Conservation (phyloP, 2,329 filamentous ascomycete species). For the Macrophomina phaseolina region DNA sequence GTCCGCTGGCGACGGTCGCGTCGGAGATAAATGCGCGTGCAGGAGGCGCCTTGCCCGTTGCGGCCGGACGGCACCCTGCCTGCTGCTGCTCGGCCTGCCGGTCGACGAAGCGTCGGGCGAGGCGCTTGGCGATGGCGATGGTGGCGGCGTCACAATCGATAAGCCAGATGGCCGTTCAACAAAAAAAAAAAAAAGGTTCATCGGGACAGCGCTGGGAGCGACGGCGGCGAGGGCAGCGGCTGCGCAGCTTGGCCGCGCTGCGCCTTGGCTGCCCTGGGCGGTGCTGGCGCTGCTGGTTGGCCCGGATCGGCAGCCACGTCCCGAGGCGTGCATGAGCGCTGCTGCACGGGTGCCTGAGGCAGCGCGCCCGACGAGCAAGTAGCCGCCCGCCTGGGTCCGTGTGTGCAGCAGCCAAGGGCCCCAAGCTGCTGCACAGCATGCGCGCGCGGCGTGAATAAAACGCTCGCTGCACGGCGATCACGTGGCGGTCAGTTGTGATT, state of each 20-base stretch:
- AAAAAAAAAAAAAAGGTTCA: conserved; percentile 7
- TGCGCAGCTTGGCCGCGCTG: conserved; percentile 1
- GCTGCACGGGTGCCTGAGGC: conserved; percentile 23
- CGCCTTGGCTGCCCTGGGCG: not conserved
- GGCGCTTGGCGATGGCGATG: conserved; percentile 20
- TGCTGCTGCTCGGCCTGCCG: not conserved
- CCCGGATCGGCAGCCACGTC: conserved; percentile 20
- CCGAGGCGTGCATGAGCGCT: conserved; percentile 19
- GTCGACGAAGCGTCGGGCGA: not conserved
- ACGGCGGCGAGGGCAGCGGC: conserved; percentile 1
- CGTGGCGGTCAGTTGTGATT: conserved; percentile 17
- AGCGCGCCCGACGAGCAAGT: not conserved
- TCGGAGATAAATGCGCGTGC: conserved; percentile 25
- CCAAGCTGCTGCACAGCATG: conserved; percentile 22
- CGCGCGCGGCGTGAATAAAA: conserved; percentile 24
- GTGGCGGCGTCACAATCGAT: conserved; percentile 22
- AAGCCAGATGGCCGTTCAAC: conserved; percentile 14
- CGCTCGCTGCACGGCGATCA: conserved; percentile 22
- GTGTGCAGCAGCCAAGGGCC: conserved; percentile 15
- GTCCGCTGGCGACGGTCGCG: conserved; percentile 11
- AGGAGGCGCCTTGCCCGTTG: conserved; percentile 22
- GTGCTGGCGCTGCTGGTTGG: conserved; percentile 8
- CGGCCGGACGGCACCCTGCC: not conserved
- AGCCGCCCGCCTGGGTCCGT: conserved; percentile 21
- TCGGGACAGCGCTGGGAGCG: not conserved